These are phyloP conservation scores for Byssochlamys sp. DNA, from an alignment of 2,329 filamentous ascomycete species.

Conservation along the genomic window DNA sequence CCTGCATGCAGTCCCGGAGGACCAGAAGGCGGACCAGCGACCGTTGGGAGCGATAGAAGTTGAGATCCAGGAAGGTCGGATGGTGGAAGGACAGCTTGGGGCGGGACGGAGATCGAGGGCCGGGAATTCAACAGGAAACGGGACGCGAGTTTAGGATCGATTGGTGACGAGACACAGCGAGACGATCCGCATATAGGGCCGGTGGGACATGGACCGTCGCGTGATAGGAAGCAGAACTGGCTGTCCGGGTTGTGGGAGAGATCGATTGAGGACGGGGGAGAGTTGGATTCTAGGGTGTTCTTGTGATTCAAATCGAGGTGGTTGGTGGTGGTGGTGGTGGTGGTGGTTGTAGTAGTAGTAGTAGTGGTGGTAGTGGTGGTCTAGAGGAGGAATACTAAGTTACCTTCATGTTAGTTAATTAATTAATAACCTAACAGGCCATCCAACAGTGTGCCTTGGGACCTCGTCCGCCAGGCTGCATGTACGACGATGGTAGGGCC, in stretches of 20 bases:
- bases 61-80: conserved; percentile 1
- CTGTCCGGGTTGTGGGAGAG: conserved; percentile 1
- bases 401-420: not conserved
- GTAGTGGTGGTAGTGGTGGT: not conserved
- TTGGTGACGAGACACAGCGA: conserved; percentile 9
- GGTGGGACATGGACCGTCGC: conserved; percentile 18
- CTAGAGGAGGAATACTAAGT: not conserved
- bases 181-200: conserved; percentile 12
- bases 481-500: not conserved
- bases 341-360: not conserved
- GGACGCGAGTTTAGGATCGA: conserved; percentile 4
- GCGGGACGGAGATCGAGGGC: conserved; percentile 1
- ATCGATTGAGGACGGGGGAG: conserved; percentile 4
- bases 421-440: not conserved
- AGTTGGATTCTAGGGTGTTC: conserved; percentile 4
- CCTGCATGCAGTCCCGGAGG: conserved; percentile 20
- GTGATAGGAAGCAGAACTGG: conserved; percentile 13
- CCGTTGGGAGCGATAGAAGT: not conserved
- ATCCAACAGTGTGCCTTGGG: not conserved
- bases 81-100: not conserved
- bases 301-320: conserved; percentile 6
- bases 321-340: not conserved
- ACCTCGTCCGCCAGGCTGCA: not conserved
- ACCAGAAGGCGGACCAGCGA: conserved; percentile 8
- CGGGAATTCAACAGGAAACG: not conserved